Conservation (phyloP, 208 protist species). For the Herpetomonas tarakana region DNA sequence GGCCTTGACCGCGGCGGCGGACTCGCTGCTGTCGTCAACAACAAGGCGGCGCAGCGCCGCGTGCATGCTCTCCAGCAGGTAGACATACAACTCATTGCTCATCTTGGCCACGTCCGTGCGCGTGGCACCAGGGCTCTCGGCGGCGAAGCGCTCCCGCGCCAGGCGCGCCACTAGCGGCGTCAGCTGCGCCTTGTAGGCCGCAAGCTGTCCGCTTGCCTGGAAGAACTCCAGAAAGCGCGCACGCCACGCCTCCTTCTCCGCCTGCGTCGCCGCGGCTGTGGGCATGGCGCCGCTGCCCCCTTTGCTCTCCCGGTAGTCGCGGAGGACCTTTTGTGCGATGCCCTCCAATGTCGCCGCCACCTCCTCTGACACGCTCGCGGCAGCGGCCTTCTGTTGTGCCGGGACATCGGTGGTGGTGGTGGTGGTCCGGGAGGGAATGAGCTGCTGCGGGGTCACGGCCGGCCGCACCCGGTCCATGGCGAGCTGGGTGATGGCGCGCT, state of each 20-base stretch:
- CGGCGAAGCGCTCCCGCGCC: conserved; percentile 58
- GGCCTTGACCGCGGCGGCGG: neutral
- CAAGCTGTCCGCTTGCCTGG: conserved; percentile 68
- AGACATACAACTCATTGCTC: conserved; percentile 90
- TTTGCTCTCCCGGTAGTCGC: conserved; percentile 14
- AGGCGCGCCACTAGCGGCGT: conserved; percentile 61
- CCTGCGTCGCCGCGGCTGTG: conserved; percentile 4
- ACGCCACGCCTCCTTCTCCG: conserved; percentile 26
- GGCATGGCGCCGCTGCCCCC: neutral
- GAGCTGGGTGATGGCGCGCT: conserved; percentile 67
- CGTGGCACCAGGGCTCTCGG: conserved; percentile 19
- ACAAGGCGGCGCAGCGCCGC: conserved; percentile 38
- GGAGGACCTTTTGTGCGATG: conserved; percentile 24
- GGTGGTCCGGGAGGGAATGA: conserved; percentile 55
- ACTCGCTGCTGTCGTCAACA: neutral
- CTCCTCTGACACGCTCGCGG: conserved; percentile 23
- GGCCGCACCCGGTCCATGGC: conserved; percentile 74
- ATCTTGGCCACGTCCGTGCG: conserved; percentile 38
- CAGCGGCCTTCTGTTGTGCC: conserved; percentile 9
- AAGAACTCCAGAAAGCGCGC: conserved; percentile 51
- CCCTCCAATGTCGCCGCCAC: conserved; percentile 23
- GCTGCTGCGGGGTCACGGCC: conserved; percentile 50
- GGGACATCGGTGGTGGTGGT: conserved; percentile 5
- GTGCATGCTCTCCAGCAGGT: conserved; percentile 85
- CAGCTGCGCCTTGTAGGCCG: conserved; percentile 72